These are phyloP conservation scores for Macadamia integrifolia DNA, from an alignment of 164 flowering plant species.

Conservation along the genomic window DNA sequence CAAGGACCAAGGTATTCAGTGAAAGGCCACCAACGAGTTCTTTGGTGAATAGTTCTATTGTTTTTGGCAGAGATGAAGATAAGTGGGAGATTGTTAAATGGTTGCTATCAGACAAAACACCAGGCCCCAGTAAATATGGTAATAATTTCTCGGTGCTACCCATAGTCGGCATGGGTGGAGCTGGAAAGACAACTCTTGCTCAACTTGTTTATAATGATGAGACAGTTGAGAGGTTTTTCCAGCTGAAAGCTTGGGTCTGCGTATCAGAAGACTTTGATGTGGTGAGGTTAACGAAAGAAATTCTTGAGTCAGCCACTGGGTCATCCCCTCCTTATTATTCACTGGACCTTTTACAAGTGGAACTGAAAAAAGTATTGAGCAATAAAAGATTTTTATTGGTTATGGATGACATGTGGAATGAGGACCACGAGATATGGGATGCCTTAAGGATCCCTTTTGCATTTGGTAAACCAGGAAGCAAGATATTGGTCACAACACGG, in stretches of 20 bases:
- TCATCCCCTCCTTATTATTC: not conserved
- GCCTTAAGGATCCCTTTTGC: too few relatives aligned
- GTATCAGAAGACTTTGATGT: not conserved
- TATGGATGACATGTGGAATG: constrained; percentile 13
- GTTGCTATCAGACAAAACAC: not conserved
- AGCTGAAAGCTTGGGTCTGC: constrained; percentile 1
- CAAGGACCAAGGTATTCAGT: too few relatives aligned
- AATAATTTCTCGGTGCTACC: not conserved
- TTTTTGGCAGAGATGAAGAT: constrained; percentile 3
- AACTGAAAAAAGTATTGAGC: not conserved
- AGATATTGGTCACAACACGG: too few relatives aligned
- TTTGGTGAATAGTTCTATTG: not conserved
- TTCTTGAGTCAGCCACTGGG: constrained; percentile 4
- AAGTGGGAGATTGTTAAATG: not conserved
- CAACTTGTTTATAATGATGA: constrained; percentile 2
- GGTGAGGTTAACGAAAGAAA: not conserved
- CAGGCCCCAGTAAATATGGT: too few relatives aligned
- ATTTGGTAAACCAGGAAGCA: too few relatives aligned
- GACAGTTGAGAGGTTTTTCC: not conserved
- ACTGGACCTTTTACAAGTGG: not conserved
- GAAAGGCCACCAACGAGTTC: not conserved
- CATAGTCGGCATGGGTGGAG: too few relatives aligned
- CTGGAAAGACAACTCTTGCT: constrained; percentile 4
- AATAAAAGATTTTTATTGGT: constrained; percentile 4
- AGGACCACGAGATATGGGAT: constrained; percentile 16